Conservation (phyloP, 2,329 filamentous ascomycete species). For the Furcasterigmium sp. region DNA sequence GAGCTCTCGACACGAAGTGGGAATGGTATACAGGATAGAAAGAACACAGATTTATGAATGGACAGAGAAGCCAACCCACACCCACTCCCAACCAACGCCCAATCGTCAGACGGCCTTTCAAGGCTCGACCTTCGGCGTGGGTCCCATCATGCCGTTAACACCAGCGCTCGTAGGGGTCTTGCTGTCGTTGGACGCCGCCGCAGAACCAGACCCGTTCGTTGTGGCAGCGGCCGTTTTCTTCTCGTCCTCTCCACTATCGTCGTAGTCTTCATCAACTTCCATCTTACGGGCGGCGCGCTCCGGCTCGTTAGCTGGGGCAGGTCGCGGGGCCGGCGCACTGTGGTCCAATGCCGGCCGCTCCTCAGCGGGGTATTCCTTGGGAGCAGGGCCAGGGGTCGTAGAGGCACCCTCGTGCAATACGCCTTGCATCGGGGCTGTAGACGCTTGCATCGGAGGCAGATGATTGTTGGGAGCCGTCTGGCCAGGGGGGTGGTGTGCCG, state of each 20-base stretch:
- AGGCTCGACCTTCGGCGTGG: conserved; percentile 42
- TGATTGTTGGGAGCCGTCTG: conserved; percentile 52
- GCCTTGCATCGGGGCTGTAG: conserved; percentile 48
- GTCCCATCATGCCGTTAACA: conserved; percentile 42
- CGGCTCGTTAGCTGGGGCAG: conserved; percentile 63
- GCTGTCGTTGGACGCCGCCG: conserved; percentile 43
- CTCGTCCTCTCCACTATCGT: conserved; percentile 88
- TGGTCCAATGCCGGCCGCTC: conserved; percentile 51
- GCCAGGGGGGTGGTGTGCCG: conserved; percentile 74
- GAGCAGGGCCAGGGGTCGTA: conserved; percentile 21
- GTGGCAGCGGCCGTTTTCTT: conserved; percentile 46
- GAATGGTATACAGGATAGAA: conserved; percentile 14
- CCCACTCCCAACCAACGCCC: too few species aligned
- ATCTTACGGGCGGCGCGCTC: conserved; percentile 84
- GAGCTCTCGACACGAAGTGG: conserved; percentile 4
- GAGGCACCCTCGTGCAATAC: conserved; percentile 46
- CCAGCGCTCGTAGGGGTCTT: conserved; percentile 47
- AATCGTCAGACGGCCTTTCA: too few species aligned
- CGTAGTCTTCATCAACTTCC: conserved; percentile 96
- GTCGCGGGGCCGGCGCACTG: conserved; percentile 31
- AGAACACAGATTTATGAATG: conserved; percentile 7
- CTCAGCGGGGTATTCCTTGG: conserved; percentile 51
- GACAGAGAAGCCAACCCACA: too few species aligned
- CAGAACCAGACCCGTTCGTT: conserved; percentile 36
- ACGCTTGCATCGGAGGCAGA: conserved; percentile 60